A percentile compares a stretch with the other conserved stretches of the same genome.
These are phyloP conservation scores for Globisporangium megalacanthum DNA, from an alignment of 352 stramenopile genomes.

Conservation along the genomic window DNA sequence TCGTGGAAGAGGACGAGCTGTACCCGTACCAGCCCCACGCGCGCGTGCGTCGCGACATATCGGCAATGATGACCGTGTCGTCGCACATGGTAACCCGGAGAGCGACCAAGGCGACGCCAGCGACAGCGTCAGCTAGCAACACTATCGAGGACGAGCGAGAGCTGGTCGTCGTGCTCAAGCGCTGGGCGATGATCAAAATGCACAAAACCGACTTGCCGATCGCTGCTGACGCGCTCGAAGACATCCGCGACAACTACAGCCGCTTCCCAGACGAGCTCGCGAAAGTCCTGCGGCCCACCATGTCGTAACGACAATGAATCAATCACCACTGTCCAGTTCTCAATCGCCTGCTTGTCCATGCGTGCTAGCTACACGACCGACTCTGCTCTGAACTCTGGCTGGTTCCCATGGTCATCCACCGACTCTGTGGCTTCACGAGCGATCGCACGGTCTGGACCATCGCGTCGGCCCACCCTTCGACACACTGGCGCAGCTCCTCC, in stretches of 20 bases:
- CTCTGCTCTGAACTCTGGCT: no score
- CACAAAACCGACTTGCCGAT: conserved; percentile 17
- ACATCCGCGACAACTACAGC: conserved; percentile 33
- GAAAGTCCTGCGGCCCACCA: conserved; percentile 21
- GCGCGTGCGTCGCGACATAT: conserved; percentile 31
- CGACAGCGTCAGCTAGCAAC: not conserved
- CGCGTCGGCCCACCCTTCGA: conserved; percentile 6
- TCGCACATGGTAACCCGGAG: conserved; percentile 6
- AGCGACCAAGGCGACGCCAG: not conserved
- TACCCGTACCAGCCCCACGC: conserved; percentile 23
- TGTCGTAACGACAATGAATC: no score
- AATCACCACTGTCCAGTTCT: not conserved
- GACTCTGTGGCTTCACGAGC: not conserved
- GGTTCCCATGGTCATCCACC: not conserved
- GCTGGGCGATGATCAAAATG: conserved; percentile 26
- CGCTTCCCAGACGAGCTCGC: conserved; percentile 50
- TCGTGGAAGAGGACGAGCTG: conserved; percentile 12
- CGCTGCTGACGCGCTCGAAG: conserved; percentile 20
- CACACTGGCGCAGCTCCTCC: not conserved
- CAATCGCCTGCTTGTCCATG: no score
- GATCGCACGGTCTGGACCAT: conserved; percentile 4
- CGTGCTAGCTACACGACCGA: no score
- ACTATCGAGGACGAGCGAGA: conserved; percentile 8
- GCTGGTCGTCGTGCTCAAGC: conserved; percentile 27
- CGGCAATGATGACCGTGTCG: conserved; percentile 19